Evolutionary conservation across 345 rosid genomes (phyloP).

Genomic region (Populus euphratica): DNA sequence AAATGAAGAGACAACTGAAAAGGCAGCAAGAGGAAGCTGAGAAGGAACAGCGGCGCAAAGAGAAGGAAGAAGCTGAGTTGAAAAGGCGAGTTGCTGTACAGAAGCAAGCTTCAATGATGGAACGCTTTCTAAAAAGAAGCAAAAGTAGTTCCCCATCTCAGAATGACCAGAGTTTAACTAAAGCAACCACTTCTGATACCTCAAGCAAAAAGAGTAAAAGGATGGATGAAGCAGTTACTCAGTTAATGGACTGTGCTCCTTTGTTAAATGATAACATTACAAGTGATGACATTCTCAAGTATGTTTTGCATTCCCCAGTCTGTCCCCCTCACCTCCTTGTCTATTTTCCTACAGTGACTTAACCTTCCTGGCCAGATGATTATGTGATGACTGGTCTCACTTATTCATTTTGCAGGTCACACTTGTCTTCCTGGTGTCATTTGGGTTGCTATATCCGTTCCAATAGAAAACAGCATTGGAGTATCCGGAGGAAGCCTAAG

Average conservation of each 20-base stretch:
- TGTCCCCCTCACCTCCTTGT: not conserved
- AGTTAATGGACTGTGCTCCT: slow-evolving; percentile 56
- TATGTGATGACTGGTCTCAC: not conserved
- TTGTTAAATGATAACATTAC: slow-evolving; percentile 42
- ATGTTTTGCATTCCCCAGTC: slow-evolving; percentile 13
- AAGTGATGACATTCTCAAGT: slow-evolving; percentile 59
- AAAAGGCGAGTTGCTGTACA: slow-evolving; percentile 55
- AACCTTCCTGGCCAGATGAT: not conserved
- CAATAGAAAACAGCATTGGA: slow-evolving; percentile 60
- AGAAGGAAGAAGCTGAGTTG: slow-evolving; percentile 69
- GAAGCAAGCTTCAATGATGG: slow-evolving; percentile 93
- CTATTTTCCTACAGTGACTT: not conserved
- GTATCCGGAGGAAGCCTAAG: slow-evolving; percentile 71
- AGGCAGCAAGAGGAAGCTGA: slow-evolving; percentile 83
- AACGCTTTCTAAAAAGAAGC: slow-evolving; percentile 65
- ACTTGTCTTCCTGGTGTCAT: slow-evolving; percentile 65
- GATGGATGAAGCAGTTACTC: slow-evolving; percentile 38
- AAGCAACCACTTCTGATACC: slow-evolving; percentile 17
- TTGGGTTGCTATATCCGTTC: slow-evolving; percentile 44
- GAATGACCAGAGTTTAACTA: slow-evolving; percentile 32
- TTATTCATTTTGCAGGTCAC: slow-evolving; percentile 47
- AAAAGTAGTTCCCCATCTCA: slow-evolving; percentile 38
- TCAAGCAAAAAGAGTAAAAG: slow-evolving; percentile 29
- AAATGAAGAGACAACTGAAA: slow-evolving; percentile 49
- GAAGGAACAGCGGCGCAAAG: slow-evolving; percentile 60